Evolutionary conservation across 2,329 filamentous ascomycete genomes (phyloP).

Genomic region (Trichoderma atroviride): DNA sequence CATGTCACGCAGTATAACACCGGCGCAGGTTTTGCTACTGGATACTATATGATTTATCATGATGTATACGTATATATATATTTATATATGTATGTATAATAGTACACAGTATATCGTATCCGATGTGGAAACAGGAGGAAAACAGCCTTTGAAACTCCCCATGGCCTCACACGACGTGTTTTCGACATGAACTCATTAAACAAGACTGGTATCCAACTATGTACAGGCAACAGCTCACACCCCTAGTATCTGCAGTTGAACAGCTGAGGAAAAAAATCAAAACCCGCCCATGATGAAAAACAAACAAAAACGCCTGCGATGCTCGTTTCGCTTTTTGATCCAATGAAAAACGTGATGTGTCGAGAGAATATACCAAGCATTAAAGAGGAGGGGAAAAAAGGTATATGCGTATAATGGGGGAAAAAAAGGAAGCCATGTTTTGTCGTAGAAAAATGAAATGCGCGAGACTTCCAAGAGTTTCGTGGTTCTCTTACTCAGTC

Average conservation of each 20-base stretch:
- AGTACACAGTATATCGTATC: not conserved
- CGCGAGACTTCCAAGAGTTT: not conserved
- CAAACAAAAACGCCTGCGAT: slow-evolving; percentile 15
- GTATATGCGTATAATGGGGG: not conserved
- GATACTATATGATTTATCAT: not conserved
- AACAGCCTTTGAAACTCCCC: not conserved
- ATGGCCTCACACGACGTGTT: not conserved
- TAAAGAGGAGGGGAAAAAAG: not conserved
- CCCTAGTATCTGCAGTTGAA: not conserved
- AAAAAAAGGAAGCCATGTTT: not conserved
- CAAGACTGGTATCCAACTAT: slow-evolving; percentile 25
- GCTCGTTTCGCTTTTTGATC: slow-evolving; percentile 2
- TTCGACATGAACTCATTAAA: slow-evolving; percentile 17
- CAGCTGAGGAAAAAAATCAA: not conserved
- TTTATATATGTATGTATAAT: not conserved
- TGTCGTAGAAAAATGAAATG: not conserved
- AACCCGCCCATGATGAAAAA: not conserved
- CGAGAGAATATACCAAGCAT: not conserved
- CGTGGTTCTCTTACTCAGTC: not conserved
- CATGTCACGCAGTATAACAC: not conserved
- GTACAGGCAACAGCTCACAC: not conserved
- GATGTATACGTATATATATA: not conserved
- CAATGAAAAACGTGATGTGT: not conserved
- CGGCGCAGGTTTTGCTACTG: not conserved
- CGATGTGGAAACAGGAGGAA: not conserved